A percentile compares a stretch with the other conserved stretches of the same genome.
These are phyloP conservation scores for Musa balbisiana DNA, from an alignment of 202 grass and related monocot genomes.

Conservation along the genomic window DNA sequence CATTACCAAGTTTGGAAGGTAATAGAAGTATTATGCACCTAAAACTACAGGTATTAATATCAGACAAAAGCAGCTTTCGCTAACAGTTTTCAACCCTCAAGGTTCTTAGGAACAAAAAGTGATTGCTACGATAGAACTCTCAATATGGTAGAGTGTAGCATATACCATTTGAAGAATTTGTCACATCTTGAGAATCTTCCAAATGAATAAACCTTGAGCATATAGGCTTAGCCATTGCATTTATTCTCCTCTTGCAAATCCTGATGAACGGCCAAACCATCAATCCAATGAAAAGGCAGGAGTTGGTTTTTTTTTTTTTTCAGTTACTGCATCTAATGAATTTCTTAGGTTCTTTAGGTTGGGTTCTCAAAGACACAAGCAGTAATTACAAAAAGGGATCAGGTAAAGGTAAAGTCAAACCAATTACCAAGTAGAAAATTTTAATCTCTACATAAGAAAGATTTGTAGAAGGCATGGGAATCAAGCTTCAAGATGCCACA, in stretches of 20 bases:
- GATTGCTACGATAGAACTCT: neutral
- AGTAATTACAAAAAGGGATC: neutral
- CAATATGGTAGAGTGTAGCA: slow-evolving; percentile 3
- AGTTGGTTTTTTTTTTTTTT: no score
- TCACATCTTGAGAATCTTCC: neutral
- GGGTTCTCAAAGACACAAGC: neutral
- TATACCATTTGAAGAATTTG: neutral
- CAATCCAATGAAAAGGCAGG: no score
- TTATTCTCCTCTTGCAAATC: slow-evolving; percentile 3
- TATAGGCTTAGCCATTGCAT: slow-evolving; percentile 6
- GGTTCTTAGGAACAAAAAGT: neutral
- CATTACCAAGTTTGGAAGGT: no score
- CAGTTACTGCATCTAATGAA: neutral
- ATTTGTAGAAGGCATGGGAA: neutral
- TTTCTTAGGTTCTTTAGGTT: neutral
- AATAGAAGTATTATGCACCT: no score
- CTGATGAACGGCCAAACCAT: neutral
- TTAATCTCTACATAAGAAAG: neutral
- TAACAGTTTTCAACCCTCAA: no score
- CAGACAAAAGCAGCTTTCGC: no score
- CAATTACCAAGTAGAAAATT: neutral
- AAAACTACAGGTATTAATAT: no score
- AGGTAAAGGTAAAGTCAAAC: neutral
- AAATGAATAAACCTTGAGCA: slow-evolving; percentile 11
- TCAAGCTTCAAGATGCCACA: neutral